phyloP scores from a whole-genome alignment of 345 rosid genomes.

The Cardiospermum halicacabum region DNA sequence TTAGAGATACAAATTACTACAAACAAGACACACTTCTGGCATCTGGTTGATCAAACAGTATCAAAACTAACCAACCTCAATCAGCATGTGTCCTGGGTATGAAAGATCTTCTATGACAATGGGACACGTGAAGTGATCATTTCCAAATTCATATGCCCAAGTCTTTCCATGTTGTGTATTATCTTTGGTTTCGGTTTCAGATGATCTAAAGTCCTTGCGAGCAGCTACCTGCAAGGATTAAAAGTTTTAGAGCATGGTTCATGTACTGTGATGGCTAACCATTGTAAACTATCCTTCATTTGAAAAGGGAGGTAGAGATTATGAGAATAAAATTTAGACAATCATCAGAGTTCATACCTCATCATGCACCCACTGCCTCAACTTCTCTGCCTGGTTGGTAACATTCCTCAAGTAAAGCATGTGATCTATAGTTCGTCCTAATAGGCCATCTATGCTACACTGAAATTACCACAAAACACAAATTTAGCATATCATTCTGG shows the following conservation, averaged over 20 bases:
- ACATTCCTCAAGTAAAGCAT: constrained; percentile 47
- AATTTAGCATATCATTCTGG: not conserved
- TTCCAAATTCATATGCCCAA: constrained; percentile 46
- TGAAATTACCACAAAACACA: constrained; percentile 22
- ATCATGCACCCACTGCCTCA: constrained; percentile 38
- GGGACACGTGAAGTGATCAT: constrained; percentile 39
- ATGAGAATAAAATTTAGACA: not conserved
- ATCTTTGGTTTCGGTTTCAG: constrained; percentile 23
- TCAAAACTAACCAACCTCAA: constrained; percentile 42
- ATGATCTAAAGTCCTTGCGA: constrained; percentile 25
- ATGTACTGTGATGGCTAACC: too few species aligned
- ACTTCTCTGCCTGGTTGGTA: constrained; percentile 49
- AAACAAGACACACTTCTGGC: not conserved
- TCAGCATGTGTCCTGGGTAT: constrained; percentile 50
- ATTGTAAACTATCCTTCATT: too few species aligned
- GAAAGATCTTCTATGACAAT: constrained; percentile 61
- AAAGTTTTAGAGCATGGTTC: too few species aligned
- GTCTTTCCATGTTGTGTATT: constrained; percentile 27
- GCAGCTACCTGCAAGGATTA: constrained; percentile 19
- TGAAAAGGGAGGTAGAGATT: not conserved
- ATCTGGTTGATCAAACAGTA: not conserved
- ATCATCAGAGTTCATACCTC: constrained; percentile 33
- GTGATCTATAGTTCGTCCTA: constrained; percentile 52
- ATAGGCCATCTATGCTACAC: constrained; percentile 73
- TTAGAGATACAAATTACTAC: not conserved